A percentile compares a stretch with the other conserved stretches of the same genome.
phyloP scores from a whole-genome alignment of 2,329 filamentous ascomycete genomes.

The Nemania sp. region DNA sequence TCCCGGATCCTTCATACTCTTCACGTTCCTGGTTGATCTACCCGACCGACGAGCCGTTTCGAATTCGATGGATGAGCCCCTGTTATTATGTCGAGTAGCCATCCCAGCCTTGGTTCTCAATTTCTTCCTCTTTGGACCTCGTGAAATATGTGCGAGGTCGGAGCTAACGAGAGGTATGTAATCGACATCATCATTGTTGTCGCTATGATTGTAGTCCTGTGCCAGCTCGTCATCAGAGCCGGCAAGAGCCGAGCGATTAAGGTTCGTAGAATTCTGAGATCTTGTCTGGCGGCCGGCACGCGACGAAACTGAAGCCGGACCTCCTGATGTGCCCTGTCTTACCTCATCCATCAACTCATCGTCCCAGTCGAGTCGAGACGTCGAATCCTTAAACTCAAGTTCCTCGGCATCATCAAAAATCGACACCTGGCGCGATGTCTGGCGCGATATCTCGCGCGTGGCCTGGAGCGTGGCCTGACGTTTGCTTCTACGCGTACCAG shows the following conservation, averaged over 20 bases:
- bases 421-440: slow-evolving; percentile 26
- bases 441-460: slow-evolving; percentile 7
- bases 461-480: too few relatives aligned
- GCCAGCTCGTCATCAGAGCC: slow-evolving; percentile 42
- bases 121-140: slow-evolving; percentile 30
- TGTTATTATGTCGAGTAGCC: slow-evolving; percentile 30
- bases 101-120: slow-evolving; percentile 17
- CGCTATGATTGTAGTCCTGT: slow-evolving; percentile 21
- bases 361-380: background rate
- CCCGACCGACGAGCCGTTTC: slow-evolving; percentile 55
- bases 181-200: slow-evolving; percentile 32
- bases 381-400: slow-evolving; percentile 7
- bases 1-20: slow-evolving; percentile 56
- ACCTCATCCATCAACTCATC: slow-evolving; percentile 21
- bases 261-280: slow-evolving; percentile 20
- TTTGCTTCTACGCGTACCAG: slow-evolving; percentile 23
- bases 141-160: slow-evolving; percentile 34
- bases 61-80: slow-evolving; percentile 57
- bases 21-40: slow-evolving; percentile 50
- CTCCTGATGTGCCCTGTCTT: background rate
- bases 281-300: slow-evolving; percentile 28
- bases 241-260: slow-evolving; percentile 7
- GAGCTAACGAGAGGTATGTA: slow-evolving; percentile 34
- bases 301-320: background rate
- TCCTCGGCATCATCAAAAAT: background rate